phyloP scores from a whole-genome alignment of 352 stramenopile genomes.

The Phytophthora pisi region DNA sequence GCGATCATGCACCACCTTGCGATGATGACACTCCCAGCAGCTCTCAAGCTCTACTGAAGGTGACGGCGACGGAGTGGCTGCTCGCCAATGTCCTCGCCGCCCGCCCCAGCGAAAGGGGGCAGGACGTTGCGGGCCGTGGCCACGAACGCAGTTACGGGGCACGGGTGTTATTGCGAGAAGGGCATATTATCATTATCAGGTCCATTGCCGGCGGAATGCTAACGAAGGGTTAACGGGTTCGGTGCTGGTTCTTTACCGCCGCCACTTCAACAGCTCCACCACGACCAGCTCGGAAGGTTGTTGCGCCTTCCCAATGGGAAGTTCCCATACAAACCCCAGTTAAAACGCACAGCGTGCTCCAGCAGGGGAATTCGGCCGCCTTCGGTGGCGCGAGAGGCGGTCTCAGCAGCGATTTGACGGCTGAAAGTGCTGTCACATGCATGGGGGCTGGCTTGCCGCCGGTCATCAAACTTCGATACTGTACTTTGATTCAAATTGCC shows the following conservation, averaged over 20 bases:
- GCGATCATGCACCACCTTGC: background rate
- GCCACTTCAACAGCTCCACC: background rate
- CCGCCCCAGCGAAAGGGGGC: background rate
- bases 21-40: background rate
- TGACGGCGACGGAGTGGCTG: background rate
- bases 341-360: background rate
- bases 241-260: background rate
- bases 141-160: background rate
- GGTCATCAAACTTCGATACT: too few relatives aligned
- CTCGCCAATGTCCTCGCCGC: background rate
- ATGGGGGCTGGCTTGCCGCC: background rate
- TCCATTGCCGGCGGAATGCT: background rate
- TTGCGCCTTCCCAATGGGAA: background rate
- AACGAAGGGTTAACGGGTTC: background rate
- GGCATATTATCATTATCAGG: too few relatives aligned
- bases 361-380: conserved; percentile 17
- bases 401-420: conserved; percentile 8
- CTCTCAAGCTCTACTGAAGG: background rate
- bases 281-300: background rate
- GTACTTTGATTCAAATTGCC: too few relatives aligned
- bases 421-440: conserved; percentile 6
- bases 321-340: background rate
- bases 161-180: too few relatives aligned
- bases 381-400: conserved; percentile 18
- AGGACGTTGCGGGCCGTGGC: background rate